Percentiles rank a stretch among this genome's conserved stretches.
Evolutionary conservation across 768 basidiomycete genomes (phyloP).

Genomic region (Trametes cingulata): DNA sequence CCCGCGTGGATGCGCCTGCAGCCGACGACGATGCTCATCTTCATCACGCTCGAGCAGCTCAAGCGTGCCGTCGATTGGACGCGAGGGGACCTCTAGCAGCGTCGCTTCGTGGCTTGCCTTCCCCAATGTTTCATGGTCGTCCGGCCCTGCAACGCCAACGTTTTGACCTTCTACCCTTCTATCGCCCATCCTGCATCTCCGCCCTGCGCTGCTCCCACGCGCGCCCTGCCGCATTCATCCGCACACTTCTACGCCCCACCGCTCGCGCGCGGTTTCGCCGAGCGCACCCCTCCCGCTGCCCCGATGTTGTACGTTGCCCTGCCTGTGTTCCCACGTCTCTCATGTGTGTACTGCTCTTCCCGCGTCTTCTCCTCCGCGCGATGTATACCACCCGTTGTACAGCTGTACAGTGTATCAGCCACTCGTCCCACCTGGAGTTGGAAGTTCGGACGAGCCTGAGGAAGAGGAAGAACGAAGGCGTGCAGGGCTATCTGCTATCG

Average conservation of each 20-base stretch:
- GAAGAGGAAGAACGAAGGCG: too few species aligned
- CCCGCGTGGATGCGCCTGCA: constrained; percentile 86
- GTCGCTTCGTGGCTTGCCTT: background rate
- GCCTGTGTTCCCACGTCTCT: background rate
- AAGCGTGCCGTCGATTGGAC: constrained; percentile 70
- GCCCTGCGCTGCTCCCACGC: background rate
- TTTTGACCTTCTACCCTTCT: background rate
- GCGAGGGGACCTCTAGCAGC: constrained; percentile 20
- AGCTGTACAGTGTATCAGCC: too few species aligned
- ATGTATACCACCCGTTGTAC: constrained; percentile 1
- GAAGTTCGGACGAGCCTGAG: too few species aligned
- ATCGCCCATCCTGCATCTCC: background rate
- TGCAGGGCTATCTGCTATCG: constrained; percentile 1
- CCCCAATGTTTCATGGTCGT: background rate
- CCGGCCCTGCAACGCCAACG: background rate
- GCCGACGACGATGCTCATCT: constrained; percentile 87
- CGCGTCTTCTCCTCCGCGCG: constrained; percentile 6
- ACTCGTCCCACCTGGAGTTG: too few species aligned
- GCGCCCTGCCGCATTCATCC: background rate
- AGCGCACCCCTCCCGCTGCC: background rate
- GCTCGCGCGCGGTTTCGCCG: too few species aligned
- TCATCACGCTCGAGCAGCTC: constrained; percentile 80
- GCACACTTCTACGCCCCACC: too few species aligned
- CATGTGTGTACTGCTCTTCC: constrained; percentile 6
- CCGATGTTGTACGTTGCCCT: constrained; percentile 10